Evolutionary conservation across 345 rosid species (phyloP).

Genomic region (Gossypium longicalyx): DNA sequence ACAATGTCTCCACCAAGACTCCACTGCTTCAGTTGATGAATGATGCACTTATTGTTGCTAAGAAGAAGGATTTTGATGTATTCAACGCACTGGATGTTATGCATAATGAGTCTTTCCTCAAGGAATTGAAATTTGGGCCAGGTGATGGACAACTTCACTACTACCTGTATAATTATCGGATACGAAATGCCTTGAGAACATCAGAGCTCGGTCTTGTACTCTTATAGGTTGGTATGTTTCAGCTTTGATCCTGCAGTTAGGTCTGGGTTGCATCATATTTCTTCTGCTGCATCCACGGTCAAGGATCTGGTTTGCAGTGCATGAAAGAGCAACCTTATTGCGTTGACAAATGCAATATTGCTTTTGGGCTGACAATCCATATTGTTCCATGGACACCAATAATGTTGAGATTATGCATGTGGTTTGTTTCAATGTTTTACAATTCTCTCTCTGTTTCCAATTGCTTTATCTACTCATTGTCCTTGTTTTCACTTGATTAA

Average conservation of each 20-base stretch:
- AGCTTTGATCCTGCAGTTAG: background rate
- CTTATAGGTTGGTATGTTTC: conserved; percentile 33
- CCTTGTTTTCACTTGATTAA: background rate
- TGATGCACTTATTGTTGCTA: conserved; percentile 71
- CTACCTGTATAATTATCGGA: conserved; percentile 75
- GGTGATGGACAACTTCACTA: conserved; percentile 95
- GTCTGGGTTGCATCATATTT: conserved; percentile 10
- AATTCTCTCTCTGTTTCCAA: background rate
- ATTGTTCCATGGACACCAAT: background rate
- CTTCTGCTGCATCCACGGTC: background rate
- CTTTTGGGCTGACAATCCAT: background rate
- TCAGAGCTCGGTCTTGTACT: conserved; percentile 87
- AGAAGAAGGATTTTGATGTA: conserved; percentile 80
- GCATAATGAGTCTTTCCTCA: conserved; percentile 81
- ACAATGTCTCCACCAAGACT: conserved; percentile 76
- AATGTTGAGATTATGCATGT: background rate
- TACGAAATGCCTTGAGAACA: conserved; percentile 48
- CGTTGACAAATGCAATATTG: background rate
- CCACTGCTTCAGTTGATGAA: conserved; percentile 94
- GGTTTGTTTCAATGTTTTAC: background rate
- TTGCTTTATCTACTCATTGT: background rate
- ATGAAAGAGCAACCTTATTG: background rate
- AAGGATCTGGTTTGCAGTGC: conserved; percentile 16
- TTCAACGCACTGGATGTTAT: conserved; percentile 90
- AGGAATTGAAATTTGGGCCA: conserved; percentile 85